Base-by-base conservation (phyloP, 2,329 filamentous ascomycete species). In the Ophiocordyceps polyrhachis-furcata region DNA sequence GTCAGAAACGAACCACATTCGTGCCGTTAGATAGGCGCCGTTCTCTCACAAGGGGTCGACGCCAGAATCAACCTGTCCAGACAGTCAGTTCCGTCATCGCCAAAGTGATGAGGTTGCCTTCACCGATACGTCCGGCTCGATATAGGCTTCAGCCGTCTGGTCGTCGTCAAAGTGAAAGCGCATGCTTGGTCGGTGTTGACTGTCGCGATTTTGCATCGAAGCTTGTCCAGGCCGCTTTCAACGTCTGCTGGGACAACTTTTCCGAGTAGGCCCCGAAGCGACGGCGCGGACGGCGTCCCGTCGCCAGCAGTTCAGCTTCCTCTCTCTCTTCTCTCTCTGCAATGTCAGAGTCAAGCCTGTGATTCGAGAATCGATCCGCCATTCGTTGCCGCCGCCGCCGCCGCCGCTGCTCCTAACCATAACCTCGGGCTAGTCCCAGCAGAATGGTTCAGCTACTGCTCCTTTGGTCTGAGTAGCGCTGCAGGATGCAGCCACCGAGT, bases 91-190 rank as follows among this genome's bases (percentile, higher is more conserved):
- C 14, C 17, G n/a, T 19, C 35, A 11, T 19, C n/a, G 17, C 35
- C 15, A 9, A 17, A 23, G 13, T 17, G 14, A 12, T 4, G 7
- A 13, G n/a, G 19, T 14, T 21, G 25, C 7, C 25, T n/a, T 15
- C 13, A 25, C 19, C 40, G 40, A 21, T n/a, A 60, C 58, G 48
- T 61, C 58, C 20, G 58, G 54, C 40, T 61, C 58, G 19, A 60
- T 58, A 28, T 55, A 58, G 43, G 54, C 58, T 13, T 53, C 15
- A 14, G 40, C 40, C 35, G 35, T 38, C 35, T 17, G n/a, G 35
- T 17, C 17, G 55, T 52, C 43, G 51, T 51, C 40, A 50, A 23
- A 41, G 40, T 23, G 12, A 20, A 41, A 38, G 35, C 35, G 35
- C 25, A 28, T 28, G 25, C 25, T 28, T 28, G 4, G 25, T 28